A percentile compares a stretch with the other conserved stretches of the same genome.
These are phyloP conservation scores for Ochromonas danica DNA, from an alignment of 108 stramenopile species.

Conservation along the genomic window DNA sequence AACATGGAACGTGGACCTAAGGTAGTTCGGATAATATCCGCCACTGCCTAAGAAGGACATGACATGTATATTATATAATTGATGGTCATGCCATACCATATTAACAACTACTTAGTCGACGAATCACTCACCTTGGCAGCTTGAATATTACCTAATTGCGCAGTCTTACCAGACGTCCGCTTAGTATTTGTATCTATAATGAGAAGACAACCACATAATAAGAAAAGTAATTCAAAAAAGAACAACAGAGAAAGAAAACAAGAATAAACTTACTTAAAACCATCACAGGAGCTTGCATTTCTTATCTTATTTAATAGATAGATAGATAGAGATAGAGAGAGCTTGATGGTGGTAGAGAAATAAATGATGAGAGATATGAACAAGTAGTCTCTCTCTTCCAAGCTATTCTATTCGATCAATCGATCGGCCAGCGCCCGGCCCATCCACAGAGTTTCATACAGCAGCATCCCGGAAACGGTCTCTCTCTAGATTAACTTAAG, in stretches of 20 bases:
- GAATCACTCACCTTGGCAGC: constrained; percentile 76
- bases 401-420: no score
- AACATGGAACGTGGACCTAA: constrained; percentile 94
- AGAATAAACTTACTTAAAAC: constrained; percentile 39
- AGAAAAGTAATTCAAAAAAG: not conserved
- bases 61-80: not conserved
- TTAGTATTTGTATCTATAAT: constrained; percentile 73
- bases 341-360: no score
- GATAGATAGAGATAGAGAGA: no score
- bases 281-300: constrained; percentile 51
- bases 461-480: no score
- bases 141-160: constrained; percentile 91
- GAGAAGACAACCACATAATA: not conserved
- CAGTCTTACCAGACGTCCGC: constrained; percentile 90
- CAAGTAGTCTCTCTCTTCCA: no score
- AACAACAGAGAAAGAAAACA: not conserved
- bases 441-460: no score
- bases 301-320: no score
- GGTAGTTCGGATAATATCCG: constrained; percentile 97
- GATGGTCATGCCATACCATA: not conserved
- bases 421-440: no score
- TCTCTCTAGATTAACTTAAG: no score
- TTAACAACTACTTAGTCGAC: not conserved
- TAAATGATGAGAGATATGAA: no score
- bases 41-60: constrained; percentile 46